Conservation (phyloP, 768 basidiomycete species). For the Mycena capillaripes region DNA sequence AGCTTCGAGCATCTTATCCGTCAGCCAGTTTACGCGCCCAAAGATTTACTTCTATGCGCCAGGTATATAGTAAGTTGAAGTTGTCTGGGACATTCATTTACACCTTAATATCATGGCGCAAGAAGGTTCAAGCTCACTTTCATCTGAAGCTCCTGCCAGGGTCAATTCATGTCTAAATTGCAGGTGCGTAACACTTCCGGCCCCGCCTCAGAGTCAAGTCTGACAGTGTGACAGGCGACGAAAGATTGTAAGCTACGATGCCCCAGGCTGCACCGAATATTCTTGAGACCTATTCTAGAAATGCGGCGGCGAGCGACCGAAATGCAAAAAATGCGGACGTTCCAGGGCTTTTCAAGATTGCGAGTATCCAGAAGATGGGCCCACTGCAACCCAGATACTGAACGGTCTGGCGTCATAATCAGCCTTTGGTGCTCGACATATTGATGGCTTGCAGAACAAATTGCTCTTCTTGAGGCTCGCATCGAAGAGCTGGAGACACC, state of each 20-base stretch:
- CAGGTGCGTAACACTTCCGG: too few relatives aligned
- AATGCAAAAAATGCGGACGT: constrained; percentile 31
- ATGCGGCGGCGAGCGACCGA: constrained; percentile 35
- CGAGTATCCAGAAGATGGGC: constrained; percentile 35
- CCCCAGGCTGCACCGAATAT: not conserved
- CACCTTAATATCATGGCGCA: not conserved
- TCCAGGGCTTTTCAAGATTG: constrained; percentile 34
- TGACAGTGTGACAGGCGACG: too few relatives aligned
- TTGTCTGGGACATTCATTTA: too few relatives aligned
- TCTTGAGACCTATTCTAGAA: constrained; percentile 9
- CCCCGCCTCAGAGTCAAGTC: too few relatives aligned
- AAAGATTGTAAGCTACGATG: constrained; percentile 11
- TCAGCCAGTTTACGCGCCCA: too few relatives aligned
- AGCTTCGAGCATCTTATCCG: too few relatives aligned
- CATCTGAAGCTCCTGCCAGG: too few relatives aligned
- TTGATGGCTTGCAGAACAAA: constrained; percentile 41
- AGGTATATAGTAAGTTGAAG: too few relatives aligned
- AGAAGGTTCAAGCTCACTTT: too few relatives aligned
- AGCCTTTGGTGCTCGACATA: not conserved
- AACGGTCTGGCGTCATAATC: not conserved
- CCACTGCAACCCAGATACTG: constrained; percentile 26
- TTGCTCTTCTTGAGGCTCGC: constrained; percentile 53
- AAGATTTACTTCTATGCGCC: too few relatives aligned
- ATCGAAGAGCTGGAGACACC: constrained; percentile 53
- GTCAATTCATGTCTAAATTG: too few relatives aligned